Percentiles rank a stretch among this genome's conserved stretches.
Evolutionary conservation across 176 grass and related monocot species (phyloP).

Genomic region (Oryza australiensis): DNA sequence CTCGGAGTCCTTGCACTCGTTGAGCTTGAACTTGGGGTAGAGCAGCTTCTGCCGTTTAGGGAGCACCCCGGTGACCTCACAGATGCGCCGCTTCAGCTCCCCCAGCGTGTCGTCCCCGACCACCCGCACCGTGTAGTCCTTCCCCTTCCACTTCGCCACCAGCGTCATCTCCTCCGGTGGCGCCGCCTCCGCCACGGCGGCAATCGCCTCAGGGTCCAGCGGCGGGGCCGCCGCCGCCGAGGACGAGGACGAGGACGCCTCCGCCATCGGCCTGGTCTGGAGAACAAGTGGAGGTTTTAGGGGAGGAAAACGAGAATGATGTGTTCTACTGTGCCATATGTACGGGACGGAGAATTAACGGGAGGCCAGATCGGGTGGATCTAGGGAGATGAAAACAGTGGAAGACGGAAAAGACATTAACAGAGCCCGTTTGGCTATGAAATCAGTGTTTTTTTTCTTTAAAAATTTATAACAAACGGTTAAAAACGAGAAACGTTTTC

Average conservation of each 20-base stretch:
- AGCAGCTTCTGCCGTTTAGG: constrained; percentile 90
- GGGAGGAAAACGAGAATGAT: neutral
- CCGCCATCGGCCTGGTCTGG: constrained; percentile 33
- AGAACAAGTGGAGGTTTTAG: neutral
- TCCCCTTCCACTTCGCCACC: constrained; percentile 69
- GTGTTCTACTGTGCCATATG: no score
- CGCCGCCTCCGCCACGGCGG: constrained; percentile 31
- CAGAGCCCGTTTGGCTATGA: no score
- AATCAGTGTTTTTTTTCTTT: no score
- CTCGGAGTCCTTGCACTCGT: constrained; percentile 54
- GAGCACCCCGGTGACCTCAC: constrained; percentile 82
- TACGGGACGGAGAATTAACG: no score
- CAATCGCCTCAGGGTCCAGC: constrained; percentile 31
- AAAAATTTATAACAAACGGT: no score
- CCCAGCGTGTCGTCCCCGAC: constrained; percentile 84
- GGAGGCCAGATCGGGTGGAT: no score
- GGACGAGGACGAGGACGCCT: constrained; percentile 48
- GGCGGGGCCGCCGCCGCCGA: constrained; percentile 13
- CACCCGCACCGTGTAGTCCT: constrained; percentile 80
- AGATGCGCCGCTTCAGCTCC: constrained; percentile 95
- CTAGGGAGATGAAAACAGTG: no score
- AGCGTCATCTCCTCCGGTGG: constrained; percentile 83
- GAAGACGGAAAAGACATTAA: no score
- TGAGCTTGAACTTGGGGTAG: constrained; percentile 84
- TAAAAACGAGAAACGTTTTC: no score